phyloP scores from a whole-genome alignment of 495 filamentous ascomycete genomes.

The Aspergillus mulundensis region DNA sequence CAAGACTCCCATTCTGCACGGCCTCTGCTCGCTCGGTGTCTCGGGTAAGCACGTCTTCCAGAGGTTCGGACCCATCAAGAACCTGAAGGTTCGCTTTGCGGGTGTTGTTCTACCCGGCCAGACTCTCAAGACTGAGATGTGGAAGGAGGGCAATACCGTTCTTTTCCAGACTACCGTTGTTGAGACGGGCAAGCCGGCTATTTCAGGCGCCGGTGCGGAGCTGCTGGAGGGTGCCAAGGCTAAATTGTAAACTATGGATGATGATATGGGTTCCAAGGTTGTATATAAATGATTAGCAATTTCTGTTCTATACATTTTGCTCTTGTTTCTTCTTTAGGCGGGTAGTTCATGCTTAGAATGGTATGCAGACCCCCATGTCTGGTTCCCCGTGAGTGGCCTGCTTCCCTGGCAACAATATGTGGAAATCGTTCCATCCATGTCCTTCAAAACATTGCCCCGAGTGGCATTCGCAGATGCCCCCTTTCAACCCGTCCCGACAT shows the following conservation, averaged over 20 bases:
- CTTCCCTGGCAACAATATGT: no score
- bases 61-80: slow-evolving; percentile 80
- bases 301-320: neutral
- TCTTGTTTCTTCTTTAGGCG: neutral
- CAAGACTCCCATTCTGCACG: slow-evolving; percentile 91
- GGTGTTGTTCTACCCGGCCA: slow-evolving; percentile 90
- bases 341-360: neutral
- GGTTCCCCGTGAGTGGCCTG: no score
- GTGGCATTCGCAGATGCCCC: no score
- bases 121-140: slow-evolving; percentile 95
- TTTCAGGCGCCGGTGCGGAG: slow-evolving; percentile 84
- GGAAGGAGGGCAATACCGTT: slow-evolving; percentile 87
- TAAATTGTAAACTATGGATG: slow-evolving; percentile 51
- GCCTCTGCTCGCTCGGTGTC: slow-evolving; percentile 92
- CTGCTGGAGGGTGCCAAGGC: slow-evolving; percentile 57
- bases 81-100: slow-evolving; percentile 94
- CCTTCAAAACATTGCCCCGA: no score
- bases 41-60: slow-evolving; percentile 84
- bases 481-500: no score
- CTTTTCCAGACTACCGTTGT: slow-evolving; percentile 92
- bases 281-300: neutral
- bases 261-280: neutral
- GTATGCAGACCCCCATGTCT: no score
- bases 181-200: slow-evolving; percentile 93
- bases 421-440: no score